Evolutionary conservation across 192 early-diverging fungal species (phyloP), one percentile per base, ranked within the genome.

Genomic region (Mortierella claussenii): DNA sequence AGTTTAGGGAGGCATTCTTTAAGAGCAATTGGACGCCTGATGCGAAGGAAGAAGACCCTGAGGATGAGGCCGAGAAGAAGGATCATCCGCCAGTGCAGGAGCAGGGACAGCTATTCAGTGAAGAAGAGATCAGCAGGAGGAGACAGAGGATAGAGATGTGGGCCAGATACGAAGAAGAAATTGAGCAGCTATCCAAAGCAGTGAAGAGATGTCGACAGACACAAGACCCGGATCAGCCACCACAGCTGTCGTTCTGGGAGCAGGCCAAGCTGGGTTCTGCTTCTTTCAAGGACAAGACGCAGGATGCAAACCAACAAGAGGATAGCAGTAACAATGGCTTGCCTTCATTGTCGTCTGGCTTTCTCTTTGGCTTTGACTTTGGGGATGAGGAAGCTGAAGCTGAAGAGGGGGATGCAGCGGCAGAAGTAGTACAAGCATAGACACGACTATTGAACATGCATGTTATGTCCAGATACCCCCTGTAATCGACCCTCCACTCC

Each of bases 1-100:
- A 66, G 26, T 87, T 87, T 49, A 70, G 48, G 20, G 81, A 82
- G 37, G 79, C 65, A 1, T 68, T 85, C 31, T 76, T 67, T 33
- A 67, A 61, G 20, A 76, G 58, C 48, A 76, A 66, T 30, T 56
- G 58, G 64, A 56, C 40, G 0, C 61, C 55, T 31, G 40, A 43
- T 1, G 9, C 2, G 12, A 6, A 40, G 18, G 51, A 34, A 9
- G 44, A 58, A 34, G 20, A 40, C 1, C 21, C 12, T 21, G 44
- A 31, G 1, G 15, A 30, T 5, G 51, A n/a, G 20, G 33, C 30
- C 13, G 17, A 31, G 9, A 42, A 62, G 12, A n/a, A n/a, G n/a
- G n/a, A n/a, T n/a, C n/a, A n/a, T n/a, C n/a, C n/a, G n/a, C n/a
- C n/a, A n/a, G n/a, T n/a, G n/a, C 27, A 42, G 9, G 10, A 44